Conservation (phyloP, 2,329 filamentous ascomycete species). For the Ophiosphaerella narmari region DNA sequence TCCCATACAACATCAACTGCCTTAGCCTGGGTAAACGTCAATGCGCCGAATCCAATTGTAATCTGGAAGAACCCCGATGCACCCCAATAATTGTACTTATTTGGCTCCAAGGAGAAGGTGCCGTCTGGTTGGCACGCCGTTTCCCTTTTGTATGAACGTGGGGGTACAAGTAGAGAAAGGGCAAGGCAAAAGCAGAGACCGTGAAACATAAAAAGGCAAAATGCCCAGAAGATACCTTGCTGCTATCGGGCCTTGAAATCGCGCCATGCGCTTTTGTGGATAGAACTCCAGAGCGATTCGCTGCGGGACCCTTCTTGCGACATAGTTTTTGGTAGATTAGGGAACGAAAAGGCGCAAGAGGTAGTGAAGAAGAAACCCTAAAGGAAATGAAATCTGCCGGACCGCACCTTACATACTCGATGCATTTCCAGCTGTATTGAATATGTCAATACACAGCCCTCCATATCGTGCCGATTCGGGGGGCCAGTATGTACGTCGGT, state of each 20-base stretch:
- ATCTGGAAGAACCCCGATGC: conserved; percentile 25
- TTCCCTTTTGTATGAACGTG: background rate
- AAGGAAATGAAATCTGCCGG: no score
- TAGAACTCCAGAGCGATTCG: no score
- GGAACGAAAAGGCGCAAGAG: no score
- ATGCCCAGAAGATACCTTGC: background rate
- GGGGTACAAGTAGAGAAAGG: background rate
- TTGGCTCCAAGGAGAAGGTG: conserved; percentile 5
- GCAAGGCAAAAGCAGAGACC: background rate
- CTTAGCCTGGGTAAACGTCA: conserved; percentile 25
- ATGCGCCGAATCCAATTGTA: conserved; percentile 13
- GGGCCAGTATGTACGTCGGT: no score
- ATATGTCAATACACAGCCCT: no score
- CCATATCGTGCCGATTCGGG: no score
- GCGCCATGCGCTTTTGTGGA: no score
- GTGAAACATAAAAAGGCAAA: background rate
- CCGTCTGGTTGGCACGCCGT: conserved; percentile 15
- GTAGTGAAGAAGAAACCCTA: no score
- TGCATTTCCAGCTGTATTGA: no score
- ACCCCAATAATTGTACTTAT: conserved; percentile 11
- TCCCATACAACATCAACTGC: conserved; percentile 28
- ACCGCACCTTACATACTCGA: no score
- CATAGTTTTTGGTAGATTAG: no score
- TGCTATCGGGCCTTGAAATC: conserved; percentile 1
- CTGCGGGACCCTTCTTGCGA: no score